Conservation (phyloP, 2,329 filamentous ascomycete genomes). For the Calonectria honghensis region DNA sequence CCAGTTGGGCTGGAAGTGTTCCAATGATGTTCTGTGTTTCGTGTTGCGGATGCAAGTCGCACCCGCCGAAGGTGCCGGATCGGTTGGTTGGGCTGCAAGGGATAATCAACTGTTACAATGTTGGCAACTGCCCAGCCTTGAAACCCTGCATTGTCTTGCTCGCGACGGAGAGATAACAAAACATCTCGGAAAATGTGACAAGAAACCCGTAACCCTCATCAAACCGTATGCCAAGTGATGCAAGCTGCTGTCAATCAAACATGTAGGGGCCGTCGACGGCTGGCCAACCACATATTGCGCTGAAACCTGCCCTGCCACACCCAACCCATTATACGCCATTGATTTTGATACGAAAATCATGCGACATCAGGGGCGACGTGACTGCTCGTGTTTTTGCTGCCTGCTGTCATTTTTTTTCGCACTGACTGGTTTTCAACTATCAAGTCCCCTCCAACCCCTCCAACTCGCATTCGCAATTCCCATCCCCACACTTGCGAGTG, state of each 20-base stretch:
- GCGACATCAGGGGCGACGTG: neutral
- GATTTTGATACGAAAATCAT: neutral
- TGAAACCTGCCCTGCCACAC: neutral
- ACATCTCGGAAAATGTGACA: neutral
- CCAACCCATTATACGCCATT: neutral
- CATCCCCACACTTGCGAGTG: neutral
- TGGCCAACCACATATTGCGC: slow-evolving; percentile 5
- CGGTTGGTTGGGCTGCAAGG: slow-evolving; percentile 11
- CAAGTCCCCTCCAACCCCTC: neutral
- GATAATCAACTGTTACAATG: slow-evolving; percentile 4
- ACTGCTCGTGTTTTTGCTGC: slow-evolving; percentile 1
- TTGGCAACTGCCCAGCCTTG: neutral
- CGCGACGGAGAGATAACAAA: neutral
- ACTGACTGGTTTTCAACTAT: neutral
- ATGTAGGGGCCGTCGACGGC: neutral
- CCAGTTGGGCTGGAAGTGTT: slow-evolving; percentile 8
- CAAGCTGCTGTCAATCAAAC: neutral
- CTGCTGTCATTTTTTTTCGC: neutral
- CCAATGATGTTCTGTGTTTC: neutral
- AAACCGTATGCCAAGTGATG: neutral
- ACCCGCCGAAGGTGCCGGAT: slow-evolving; percentile 1
- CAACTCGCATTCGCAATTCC: neutral
- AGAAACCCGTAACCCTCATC: neutral
- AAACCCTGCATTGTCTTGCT: slow-evolving; percentile 11
- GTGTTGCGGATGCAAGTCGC: slow-evolving; percentile 10